Conservation (phyloP, 225 moss, liverwort and hornwort species). For the Climacium dendroides region DNA sequence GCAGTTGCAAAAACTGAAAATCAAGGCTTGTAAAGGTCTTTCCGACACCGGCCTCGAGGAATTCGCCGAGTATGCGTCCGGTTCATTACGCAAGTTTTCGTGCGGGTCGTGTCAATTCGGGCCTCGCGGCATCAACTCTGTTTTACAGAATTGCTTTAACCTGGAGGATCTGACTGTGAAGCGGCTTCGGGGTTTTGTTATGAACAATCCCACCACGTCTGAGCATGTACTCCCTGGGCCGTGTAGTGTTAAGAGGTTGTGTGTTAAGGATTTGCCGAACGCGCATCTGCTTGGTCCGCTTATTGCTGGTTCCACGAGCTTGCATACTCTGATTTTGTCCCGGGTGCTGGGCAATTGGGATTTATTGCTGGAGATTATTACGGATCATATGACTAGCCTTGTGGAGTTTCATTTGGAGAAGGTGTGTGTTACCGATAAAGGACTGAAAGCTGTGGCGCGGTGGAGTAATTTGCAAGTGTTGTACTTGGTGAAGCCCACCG, state of each 20-base stretch:
- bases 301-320: slow-evolving; percentile 76
- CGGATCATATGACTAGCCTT: slow-evolving; percentile 84
- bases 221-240: slow-evolving; percentile 64
- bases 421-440: slow-evolving; percentile 63
- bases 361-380: slow-evolving; percentile 74
- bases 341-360: slow-evolving; percentile 92
- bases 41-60: slow-evolving; percentile 74
- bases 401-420: slow-evolving; percentile 94
- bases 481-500: slow-evolving; percentile 76
- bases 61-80: slow-evolving; percentile 62
- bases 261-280: slow-evolving; percentile 79
- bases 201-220: slow-evolving; percentile 24
- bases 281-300: slow-evolving; percentile 87
- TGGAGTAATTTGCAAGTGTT: slow-evolving; percentile 78
- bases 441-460: slow-evolving; percentile 66
- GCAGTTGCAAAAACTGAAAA: slow-evolving; percentile 84
- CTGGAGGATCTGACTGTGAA: slow-evolving; percentile 93
- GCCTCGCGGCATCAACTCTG: slow-evolving; percentile 71
- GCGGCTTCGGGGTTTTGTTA: slow-evolving; percentile 58
- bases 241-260: slow-evolving; percentile 68
- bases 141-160: slow-evolving; percentile 67
- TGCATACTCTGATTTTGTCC: slow-evolving; percentile 79
- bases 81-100: slow-evolving; percentile 70
- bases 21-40: slow-evolving; percentile 87
- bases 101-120: slow-evolving; percentile 89